These are phyloP conservation scores for Pythium rhizo-oryzae DNA, from an alignment of 352 stramenopile species.

Conservation along the genomic window DNA sequence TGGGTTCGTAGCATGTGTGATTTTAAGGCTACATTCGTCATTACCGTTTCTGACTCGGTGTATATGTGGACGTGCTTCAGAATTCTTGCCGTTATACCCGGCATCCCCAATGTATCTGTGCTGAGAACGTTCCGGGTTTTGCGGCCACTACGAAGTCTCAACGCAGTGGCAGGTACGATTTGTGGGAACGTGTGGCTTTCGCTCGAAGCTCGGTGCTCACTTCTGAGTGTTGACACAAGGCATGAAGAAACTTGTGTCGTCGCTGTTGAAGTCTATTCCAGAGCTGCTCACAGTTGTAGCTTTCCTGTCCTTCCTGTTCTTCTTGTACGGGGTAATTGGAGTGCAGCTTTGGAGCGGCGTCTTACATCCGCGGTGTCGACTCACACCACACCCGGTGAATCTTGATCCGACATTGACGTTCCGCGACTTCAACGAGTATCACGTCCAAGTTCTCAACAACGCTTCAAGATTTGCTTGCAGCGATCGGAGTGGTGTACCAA, in stretches of 20 bases:
- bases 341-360: conserved; percentile 82
- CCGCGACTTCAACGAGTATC: conserved; percentile 35
- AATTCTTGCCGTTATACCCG: conserved; percentile 64
- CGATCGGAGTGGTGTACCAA: conserved; percentile 34
- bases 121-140: conserved; percentile 66
- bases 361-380: conserved; percentile 61
- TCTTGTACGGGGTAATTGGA: conserved; percentile 84
- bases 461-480: conserved; percentile 39
- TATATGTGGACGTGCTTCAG: conserved; percentile 30
- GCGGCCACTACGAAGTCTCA: conserved; percentile 57
- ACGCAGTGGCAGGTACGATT: conserved; percentile 65
- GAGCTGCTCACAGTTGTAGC: conserved; percentile 78
- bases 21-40: background rate
- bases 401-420: conserved; percentile 44
- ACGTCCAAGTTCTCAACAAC: conserved; percentile 41
- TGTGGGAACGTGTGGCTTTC: too few relatives aligned
- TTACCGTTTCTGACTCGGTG: background rate
- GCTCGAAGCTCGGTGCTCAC: too few relatives aligned
- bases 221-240: too few relatives aligned
- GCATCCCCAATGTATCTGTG: conserved; percentile 65
- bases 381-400: conserved; percentile 68
- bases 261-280: conserved; percentile 77
- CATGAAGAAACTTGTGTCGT: conserved; percentile 78
- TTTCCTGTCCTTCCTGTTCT: conserved; percentile 85
- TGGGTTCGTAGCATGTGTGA: conserved; percentile 21